These are phyloP conservation scores for Echinochloa phyllopogon DNA, from an alignment of 176 grass and related monocot species.

Conservation along the genomic window DNA sequence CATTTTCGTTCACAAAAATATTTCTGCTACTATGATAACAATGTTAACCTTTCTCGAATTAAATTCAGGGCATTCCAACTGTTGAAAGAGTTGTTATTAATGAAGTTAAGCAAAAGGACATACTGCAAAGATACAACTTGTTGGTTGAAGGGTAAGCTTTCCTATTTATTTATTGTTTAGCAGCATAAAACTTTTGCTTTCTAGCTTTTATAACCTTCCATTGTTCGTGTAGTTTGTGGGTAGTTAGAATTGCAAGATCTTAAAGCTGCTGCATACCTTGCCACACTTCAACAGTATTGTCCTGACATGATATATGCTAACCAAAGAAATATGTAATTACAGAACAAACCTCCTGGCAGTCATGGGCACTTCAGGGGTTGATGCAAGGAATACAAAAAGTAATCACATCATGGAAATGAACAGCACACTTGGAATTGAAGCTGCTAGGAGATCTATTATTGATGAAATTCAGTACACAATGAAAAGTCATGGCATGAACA, in stretches of 20 bases:
- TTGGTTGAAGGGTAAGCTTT: conserved; percentile 83
- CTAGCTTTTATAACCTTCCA: conserved; percentile 1
- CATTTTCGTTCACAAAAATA: neutral
- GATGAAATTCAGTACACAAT: conserved; percentile 82
- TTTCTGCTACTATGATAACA: neutral
- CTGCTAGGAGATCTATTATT: conserved; percentile 79
- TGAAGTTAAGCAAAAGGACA: neutral
- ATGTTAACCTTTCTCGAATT: conserved; percentile 37
- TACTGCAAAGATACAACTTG: conserved; percentile 50
- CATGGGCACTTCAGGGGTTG: conserved; percentile 79
- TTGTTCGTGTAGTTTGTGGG: conserved; percentile 14
- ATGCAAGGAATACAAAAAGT: conserved; percentile 75
- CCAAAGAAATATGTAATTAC: conserved; percentile 30
- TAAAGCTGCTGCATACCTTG: neutral
- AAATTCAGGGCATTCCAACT: conserved; percentile 84
- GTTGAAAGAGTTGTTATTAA: conserved; percentile 83
- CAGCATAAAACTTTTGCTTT: conserved; percentile 30
- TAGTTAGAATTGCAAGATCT: conserved; percentile 19
- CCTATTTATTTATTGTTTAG: conserved; percentile 35
- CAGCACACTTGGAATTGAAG: conserved; percentile 82
- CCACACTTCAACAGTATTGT: neutral
- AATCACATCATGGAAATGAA: conserved; percentile 91
- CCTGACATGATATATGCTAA: conserved; percentile 21
- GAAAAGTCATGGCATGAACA: conserved; percentile 80
- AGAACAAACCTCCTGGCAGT: conserved; percentile 94